Base-by-base conservation (phyloP, 192 early-diverging fungal genomes). In the Gaertneriomyces semiglobifer region DNA sequence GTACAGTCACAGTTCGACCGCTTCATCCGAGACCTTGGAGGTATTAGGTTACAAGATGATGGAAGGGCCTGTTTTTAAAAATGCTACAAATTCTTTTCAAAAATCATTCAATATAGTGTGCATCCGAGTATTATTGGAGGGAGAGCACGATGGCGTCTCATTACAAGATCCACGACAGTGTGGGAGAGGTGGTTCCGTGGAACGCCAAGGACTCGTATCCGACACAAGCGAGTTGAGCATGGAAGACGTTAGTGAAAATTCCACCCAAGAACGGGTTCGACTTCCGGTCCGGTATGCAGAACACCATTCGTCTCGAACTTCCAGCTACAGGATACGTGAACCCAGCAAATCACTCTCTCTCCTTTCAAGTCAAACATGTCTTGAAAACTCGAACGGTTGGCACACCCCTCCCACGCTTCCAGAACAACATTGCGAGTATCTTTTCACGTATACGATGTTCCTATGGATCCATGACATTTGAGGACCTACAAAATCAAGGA, bases 351-450 rank as follows among this genome's bases (percentile, higher is more conserved):
- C n/a, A n/a, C n/a, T 18, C 50, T 5, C 6, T 52, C n/a, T 18
- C 50, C n/a, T 52, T 52, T 52, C n/a, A 52, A n/a, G 50, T 52
- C 20, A 33, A 33, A 33, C 25, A 33, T 33, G 25, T 33, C 25
- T 33, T 33, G 25, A 33, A 33, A 33, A 52, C 50, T 6, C 50
- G n/a, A n/a, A 52, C 50, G 6, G 25, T 33, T 33, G 50, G 50
- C 0, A 18, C 5, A n/a, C 20, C 50, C 50, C 0, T 18, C 3
- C 6, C 50, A 4, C n/a, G 50, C n/a, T 52, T 52, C 50, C 50
- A 52, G 20, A 52, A 52, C 50, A 52, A 52, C 50, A 52, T 52
- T 52, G n/a, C n/a, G 5, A 18, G n/a, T n/a, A 52, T 52, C 20
- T 52, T 52, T 20, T 5, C 4, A 52, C 50, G 50, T 4, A 6